Percentiles rank a stretch among this genome's conserved stretches.
phyloP scores from a whole-genome alignment of 495 filamentous ascomycete genomes.

The Hypoxylon lienhwacheense region DNA sequence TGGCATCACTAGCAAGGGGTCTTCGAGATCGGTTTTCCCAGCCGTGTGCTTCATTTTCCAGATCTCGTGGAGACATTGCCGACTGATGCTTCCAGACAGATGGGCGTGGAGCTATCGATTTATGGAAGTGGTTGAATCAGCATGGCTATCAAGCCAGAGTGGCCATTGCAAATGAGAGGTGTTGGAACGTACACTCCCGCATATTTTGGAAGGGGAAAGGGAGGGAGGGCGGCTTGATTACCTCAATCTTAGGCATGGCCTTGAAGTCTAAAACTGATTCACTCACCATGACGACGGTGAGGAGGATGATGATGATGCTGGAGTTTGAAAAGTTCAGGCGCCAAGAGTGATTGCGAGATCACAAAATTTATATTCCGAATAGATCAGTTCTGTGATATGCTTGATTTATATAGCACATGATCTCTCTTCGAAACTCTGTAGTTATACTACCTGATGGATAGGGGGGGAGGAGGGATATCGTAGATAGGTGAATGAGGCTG shows the following conservation, averaged over 20 bases:
- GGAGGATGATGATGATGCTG: background rate
- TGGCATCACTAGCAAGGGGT: constrained; percentile 71
- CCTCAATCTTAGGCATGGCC: constrained; percentile 54
- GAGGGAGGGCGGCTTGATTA: constrained; percentile 31
- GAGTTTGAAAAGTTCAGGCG: too few relatives aligned
- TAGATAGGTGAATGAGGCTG: background rate
- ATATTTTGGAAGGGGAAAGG: too few relatives aligned
- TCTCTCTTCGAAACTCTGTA: too few relatives aligned
- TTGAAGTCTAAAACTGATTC: constrained; percentile 43
- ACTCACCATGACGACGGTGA: constrained; percentile 27
- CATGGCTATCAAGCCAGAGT: too few relatives aligned
- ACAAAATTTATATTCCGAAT: too few relatives aligned
- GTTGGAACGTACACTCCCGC: too few relatives aligned
- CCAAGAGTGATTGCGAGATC: too few relatives aligned
- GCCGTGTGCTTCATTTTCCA: constrained; percentile 62
- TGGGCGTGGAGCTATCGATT: constrained; percentile 73
- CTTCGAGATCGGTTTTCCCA: constrained; percentile 58
- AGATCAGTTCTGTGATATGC: too few relatives aligned
- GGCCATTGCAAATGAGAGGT: too few relatives aligned
- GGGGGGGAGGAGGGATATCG: background rate
- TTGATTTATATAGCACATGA: background rate
- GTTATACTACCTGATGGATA: too few relatives aligned
- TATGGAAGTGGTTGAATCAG: constrained; percentile 15
- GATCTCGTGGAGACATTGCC: constrained; percentile 72
- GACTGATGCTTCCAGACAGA: constrained; percentile 78